Evolutionary conservation across 1,284 basidiomycete species (phyloP).

Genomic region (Ustanciosporium gigantosporum): DNA sequence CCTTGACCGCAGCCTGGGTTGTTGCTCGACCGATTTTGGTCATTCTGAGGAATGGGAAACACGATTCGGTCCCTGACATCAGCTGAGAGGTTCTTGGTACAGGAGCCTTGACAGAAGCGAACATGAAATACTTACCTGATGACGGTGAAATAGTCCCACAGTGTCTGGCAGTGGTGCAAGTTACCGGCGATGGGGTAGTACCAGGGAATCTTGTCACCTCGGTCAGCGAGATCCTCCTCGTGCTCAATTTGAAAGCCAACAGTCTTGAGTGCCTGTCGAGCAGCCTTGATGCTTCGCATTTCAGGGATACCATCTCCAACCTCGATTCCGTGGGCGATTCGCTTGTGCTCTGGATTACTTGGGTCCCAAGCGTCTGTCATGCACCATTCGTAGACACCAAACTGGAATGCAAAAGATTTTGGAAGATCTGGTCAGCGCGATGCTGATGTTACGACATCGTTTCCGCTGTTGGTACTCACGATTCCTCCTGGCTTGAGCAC

Average conservation of each 20-base stretch:
- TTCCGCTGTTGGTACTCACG: slow-evolving; percentile 66
- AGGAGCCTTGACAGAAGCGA: too few species aligned
- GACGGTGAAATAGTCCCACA: slow-evolving; percentile 74
- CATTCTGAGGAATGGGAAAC: slow-evolving; percentile 77
- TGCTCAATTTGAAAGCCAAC: slow-evolving; percentile 89
- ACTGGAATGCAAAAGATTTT: slow-evolving; percentile 65
- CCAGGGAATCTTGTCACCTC: slow-evolving; percentile 80
- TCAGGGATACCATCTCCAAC: slow-evolving; percentile 95
- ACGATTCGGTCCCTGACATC: too few species aligned
- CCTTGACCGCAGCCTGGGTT: slow-evolving; percentile 78
- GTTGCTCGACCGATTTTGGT: slow-evolving; percentile 83
- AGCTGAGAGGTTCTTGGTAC: too few species aligned
- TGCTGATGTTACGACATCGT: neutral
- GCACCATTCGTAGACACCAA: slow-evolving; percentile 97
- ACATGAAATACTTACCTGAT: slow-evolving; percentile 8
- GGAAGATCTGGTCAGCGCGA: neutral
- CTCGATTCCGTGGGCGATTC: slow-evolving; percentile 76
- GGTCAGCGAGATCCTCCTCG: slow-evolving; percentile 92
- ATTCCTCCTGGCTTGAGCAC: slow-evolving; percentile 95
- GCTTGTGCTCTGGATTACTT: slow-evolving; percentile 83
- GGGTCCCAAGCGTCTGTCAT: slow-evolving; percentile 96
- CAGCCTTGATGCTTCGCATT: slow-evolving; percentile 79
- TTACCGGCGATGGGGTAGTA: slow-evolving; percentile 97
- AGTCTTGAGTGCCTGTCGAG: slow-evolving; percentile 76
- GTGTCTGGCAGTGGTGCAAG: slow-evolving; percentile 85